phyloP scores from a whole-genome alignment of 2,329 filamentous ascomycete species.

The Pseudogymnoascus sp. region DNA sequence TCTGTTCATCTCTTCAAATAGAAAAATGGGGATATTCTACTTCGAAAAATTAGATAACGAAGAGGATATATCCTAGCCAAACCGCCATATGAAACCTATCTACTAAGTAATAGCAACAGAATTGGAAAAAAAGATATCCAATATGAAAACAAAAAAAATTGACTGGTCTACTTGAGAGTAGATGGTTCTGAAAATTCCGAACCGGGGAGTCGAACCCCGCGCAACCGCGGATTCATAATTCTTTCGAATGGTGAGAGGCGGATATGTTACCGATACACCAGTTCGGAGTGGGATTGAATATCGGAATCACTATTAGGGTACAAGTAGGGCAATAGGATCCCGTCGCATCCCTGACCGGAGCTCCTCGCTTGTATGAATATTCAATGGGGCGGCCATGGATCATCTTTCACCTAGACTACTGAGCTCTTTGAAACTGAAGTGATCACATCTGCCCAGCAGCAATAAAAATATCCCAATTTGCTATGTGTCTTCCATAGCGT shows the following conservation, averaged over 20 bases:
- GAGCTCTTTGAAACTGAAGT: background rate
- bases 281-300: constrained; percentile 3
- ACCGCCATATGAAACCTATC: background rate
- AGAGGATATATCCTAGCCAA: background rate
- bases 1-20: background rate
- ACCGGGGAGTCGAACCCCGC: constrained; percentile 6
- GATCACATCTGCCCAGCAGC: background rate
- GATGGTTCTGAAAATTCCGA: constrained; percentile 7
- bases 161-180: constrained; percentile 3
- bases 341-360: background rate
- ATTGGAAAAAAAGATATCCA: background rate
- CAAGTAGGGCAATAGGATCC: background rate
- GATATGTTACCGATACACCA: constrained; percentile 7
- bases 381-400: background rate
- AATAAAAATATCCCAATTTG: background rate
- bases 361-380: background rate
- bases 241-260: constrained; percentile 7
- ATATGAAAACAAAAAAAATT: background rate
- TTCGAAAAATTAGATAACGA: background rate
- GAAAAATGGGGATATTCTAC: background rate
- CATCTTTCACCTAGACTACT: background rate
- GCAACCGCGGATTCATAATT: constrained; percentile 1
- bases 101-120: background rate
- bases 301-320: background rate
- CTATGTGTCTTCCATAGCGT: background rate